Base-by-base conservation (phyloP, 108 stramenopile genomes). In the Epithemia pelagica region DNA sequence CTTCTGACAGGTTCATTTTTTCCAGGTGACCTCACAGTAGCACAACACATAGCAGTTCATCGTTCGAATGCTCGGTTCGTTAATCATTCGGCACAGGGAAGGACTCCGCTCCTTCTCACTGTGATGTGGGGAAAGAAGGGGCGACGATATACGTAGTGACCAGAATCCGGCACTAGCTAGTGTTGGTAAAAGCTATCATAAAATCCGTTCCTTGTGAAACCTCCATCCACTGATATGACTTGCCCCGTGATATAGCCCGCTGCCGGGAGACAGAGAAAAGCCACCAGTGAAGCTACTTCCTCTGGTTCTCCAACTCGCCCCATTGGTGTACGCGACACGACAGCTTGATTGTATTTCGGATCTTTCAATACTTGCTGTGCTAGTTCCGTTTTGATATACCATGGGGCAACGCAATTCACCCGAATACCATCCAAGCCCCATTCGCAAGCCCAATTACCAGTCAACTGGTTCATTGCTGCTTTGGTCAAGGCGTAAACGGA, bases 401-500 rank as follows among this genome's bases (percentile, higher is more conserved):
- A 91, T 21, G 90, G 90, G 51, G 87, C 69, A 2, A 91, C 90
- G 56, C 90, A 88, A 61, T 91, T 91, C 0, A 91, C 83, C 31
- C 90, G 75, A 52, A 98, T 96, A n/a, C 92, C 91, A 69, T 90
- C 81, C 28, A 61, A 25, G 20, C 77, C 82, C 82, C 82, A 82
- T 74, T 98, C 97, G 64, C 96, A 96, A 20, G 95, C 94, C 73
- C 89, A 81, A 66, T 86, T 92, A 24, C 88, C 87, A 0, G 97
- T 95, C 28, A 98, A 60, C 78, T 96, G 96, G 69, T 90, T 91
- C 88, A 98, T 92, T n/a, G 97, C 97, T 7, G 95, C 96, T 67
- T 98, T 98, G 56, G 94, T 95, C 56, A 82, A 66, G 26, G 84
- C 93, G 70, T 87, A 87, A 27, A 78, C 79, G 7, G 86, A 77